Evolutionary conservation across 108 stramenopile species (phyloP).

Genomic region (Discostella stelligeroides): DNA sequence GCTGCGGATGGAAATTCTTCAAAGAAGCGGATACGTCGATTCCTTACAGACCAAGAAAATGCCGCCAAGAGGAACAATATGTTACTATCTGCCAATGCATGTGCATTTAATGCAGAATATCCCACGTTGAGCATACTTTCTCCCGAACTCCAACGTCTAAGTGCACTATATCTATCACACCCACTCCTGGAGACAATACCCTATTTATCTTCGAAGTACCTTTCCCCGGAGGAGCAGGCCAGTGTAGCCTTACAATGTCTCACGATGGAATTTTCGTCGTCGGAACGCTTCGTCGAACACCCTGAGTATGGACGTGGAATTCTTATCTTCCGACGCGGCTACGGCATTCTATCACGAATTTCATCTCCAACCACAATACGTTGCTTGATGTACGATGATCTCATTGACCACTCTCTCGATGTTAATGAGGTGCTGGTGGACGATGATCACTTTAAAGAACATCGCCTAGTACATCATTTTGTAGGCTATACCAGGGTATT

Average conservation of each 20-base stretch:
- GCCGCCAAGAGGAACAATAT: slow-evolving; percentile 10
- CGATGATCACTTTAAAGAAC: slow-evolving; percentile 32
- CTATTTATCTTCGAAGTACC: slow-evolving; percentile 53
- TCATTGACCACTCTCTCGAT: slow-evolving; percentile 16
- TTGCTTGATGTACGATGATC: no score
- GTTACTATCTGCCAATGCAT: slow-evolving; percentile 12
- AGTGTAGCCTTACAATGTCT: slow-evolving; percentile 32
- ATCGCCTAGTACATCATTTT: slow-evolving; percentile 37
- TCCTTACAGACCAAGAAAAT: slow-evolving; percentile 39
- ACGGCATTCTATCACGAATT: slow-evolving; percentile 23
- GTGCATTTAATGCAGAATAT: slow-evolving; percentile 29
- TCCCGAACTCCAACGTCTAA: slow-evolving; percentile 35
- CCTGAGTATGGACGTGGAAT: slow-evolving; percentile 43
- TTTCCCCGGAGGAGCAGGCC: slow-evolving; percentile 42
- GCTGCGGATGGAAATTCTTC: slow-evolving; percentile 16
- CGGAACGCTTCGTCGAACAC: slow-evolving; percentile 33
- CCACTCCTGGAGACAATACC: slow-evolving; percentile 41
- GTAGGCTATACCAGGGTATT: slow-evolving; percentile 42
- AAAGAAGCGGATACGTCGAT: slow-evolving; percentile 29
- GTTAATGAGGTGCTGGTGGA: slow-evolving; percentile 48
- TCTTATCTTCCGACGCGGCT: slow-evolving; percentile 31
- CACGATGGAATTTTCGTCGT: slow-evolving; percentile 43
- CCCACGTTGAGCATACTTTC: slow-evolving; percentile 36
- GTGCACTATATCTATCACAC: slow-evolving; percentile 33
- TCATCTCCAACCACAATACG: no score